Conservation (phyloP, 1,139 yeast genomes). For the Lodderomyces parapsilosis region DNA sequence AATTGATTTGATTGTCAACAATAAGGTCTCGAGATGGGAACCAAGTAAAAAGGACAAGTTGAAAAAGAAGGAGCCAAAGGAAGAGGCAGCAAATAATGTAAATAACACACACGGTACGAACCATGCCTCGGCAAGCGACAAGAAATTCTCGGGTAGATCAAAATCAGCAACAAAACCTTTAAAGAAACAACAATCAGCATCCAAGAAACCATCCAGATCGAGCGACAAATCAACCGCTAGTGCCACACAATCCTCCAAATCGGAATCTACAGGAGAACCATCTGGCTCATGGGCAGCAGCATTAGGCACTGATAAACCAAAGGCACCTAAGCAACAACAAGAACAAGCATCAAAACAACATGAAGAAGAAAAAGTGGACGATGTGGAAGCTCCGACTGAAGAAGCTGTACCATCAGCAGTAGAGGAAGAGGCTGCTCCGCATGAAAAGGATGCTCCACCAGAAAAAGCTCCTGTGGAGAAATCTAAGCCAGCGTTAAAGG, state of each 20-base stretch:
- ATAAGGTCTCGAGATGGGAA: constrained; percentile 63
- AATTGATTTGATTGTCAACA: constrained; percentile 85
- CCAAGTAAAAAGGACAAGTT: constrained; percentile 52
- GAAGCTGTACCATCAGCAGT: constrained; percentile 4
- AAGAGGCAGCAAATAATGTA: constrained; percentile 14
- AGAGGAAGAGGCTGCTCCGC: too few relatives aligned
- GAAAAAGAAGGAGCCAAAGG: constrained; percentile 34
- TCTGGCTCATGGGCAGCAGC: constrained; percentile 54
- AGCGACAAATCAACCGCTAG: not conserved
- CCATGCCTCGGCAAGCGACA: constrained; percentile 7
- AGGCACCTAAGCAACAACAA: constrained; percentile 13
- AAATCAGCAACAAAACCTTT: constrained; percentile 12
- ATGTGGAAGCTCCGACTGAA: constrained; percentile 6
- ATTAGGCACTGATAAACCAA: constrained; percentile 39
- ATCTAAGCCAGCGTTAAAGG: constrained; percentile 27
- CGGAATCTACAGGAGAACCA: constrained; percentile 17
- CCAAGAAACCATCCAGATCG: constrained; percentile 6
- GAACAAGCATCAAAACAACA: constrained; percentile 4
- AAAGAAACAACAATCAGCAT: constrained; percentile 7
- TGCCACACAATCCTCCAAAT: constrained; percentile 4
- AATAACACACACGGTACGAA: constrained; percentile 3
- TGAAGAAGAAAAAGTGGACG: constrained; percentile 6
- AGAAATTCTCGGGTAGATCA: constrained; percentile 10
- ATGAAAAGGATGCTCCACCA: too few relatives aligned
- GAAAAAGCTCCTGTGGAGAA: constrained; percentile 13